Evolutionary conservation across 345 rosid genomes (phyloP), one percentile per base, ranked within the genome.

Genomic region (Salix exigua): DNA sequence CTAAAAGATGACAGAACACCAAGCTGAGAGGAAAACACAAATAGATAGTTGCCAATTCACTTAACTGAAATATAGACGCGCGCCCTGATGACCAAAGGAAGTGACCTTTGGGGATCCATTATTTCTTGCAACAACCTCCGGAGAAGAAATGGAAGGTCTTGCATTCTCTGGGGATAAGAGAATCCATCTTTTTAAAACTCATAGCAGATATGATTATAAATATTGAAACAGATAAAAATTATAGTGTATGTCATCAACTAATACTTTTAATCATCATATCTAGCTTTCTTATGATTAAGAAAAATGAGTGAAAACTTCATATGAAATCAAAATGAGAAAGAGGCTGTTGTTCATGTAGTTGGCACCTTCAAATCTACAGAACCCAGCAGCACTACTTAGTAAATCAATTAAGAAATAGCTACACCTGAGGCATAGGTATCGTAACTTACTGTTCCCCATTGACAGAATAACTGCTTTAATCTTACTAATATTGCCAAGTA

Each of bases 111-210:
- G 42, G 98, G 98, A 86, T 91, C 88, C 85, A 83, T 81, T 83
- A 96, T 75, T 79, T 96, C 99, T 25, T 89, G 83, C 75, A 91
- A 73, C 86, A 96, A 82, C 74, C 98, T 87, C 58, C 90, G 82
- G 6, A 96, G 83, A 78, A 96, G 85, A 78, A 96, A 96, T 33
- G 99, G 98, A 81, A 96, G 98, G 81, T 96, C 99, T 87, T 81
- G 96, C 85, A 93, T 74, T 85, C 94, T 88, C 98, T 96, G 88
- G 31, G 66, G 35, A 9, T 5, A 35, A 79, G 37, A 53, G 26
- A 63, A 66, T 25, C 8, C 53, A 67, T 14, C 26, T 35, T 44
- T 61, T 44, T n/a, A 48, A n/a, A 60, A 23, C 48, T 12, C n/a
- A 38, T 6, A 79, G 4, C 28, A 75, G 42, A n/a, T 58, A 35